Evolutionary conservation across 2,329 filamentous ascomycete genomes (phyloP), one percentile per base, ranked within the genome.

Genomic region (Arthroderma sp.): DNA sequence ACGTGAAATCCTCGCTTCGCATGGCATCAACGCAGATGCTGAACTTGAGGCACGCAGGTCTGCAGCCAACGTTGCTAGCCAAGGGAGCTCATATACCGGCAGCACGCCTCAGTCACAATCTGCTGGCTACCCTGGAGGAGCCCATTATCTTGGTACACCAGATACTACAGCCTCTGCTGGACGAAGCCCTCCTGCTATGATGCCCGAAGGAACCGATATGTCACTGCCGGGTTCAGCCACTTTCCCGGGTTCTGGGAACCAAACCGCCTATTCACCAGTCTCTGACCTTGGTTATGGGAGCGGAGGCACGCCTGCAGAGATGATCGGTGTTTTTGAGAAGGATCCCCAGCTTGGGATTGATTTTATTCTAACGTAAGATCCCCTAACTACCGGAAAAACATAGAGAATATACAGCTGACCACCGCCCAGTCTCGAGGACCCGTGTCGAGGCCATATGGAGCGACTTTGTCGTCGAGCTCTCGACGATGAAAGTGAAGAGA

Each of bases 401-500:
- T 22, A 22, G 15, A 22, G 15, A 22, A 22, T 22, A 2, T 22
- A 22, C 3, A 22, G 8, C 47, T 47, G 39, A 51, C 42, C 10
- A 38, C 36, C 29, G 42, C 38, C 34, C 44, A 52, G 50, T 10
- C 50, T 94, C 63, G 88, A 95, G 70, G 83, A 82, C 61, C 85
- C 88, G 43, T 96, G 91, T 71, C 93, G 94, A 77, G 80, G 87
- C 55, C 87, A 94, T 64, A 75, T 89, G 66, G 84, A 86, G 54
- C 85, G 81, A 65, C 72, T 94, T 69, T 49, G 62, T 70, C 60
- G 71, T 67, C 63, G 68, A 43, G 47, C 70, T 50, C 64, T 68
- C 40, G 66, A 74, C 52, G 62, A 78, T 45, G 69, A 74, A 43
- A 81, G 82, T 51, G 74, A 74, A 52, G 77, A 82, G 47, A 72